Evolutionary conservation across 208 protist genomes (phyloP).

Genomic region (Leishmania arabica): DNA sequence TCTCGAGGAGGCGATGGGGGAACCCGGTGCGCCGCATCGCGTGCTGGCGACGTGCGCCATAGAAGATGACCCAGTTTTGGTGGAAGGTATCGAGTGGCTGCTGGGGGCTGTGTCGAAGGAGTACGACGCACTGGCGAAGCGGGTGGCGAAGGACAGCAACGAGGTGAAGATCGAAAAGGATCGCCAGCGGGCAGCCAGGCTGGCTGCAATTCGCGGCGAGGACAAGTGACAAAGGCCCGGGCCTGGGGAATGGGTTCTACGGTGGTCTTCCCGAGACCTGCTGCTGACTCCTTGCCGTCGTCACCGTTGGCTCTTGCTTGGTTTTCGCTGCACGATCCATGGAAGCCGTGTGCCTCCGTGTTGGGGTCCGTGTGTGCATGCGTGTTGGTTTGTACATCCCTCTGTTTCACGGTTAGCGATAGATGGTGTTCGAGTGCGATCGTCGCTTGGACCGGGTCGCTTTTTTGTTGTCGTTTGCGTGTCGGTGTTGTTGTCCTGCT

Average conservation of each 20-base stretch:
- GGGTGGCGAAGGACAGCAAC: slow-evolving; percentile 65
- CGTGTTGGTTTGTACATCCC: not conserved
- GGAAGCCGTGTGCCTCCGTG: not conserved
- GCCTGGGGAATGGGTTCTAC: not conserved
- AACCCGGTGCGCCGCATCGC: slow-evolving; percentile 42
- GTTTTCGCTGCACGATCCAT: not conserved
- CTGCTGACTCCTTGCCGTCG: not conserved
- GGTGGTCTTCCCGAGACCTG: not conserved
- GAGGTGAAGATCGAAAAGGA: slow-evolving; percentile 75
- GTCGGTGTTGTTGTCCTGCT: not conserved
- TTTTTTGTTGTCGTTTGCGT: not conserved
- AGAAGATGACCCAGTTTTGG: slow-evolving; percentile 72
- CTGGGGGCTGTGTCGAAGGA: slow-evolving; percentile 58
- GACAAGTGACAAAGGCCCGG: not conserved
- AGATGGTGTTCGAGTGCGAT: not conserved
- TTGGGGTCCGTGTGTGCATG: not conserved
- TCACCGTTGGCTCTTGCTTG: not conserved
- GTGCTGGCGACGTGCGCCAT: slow-evolving; percentile 80
- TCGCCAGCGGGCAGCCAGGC: slow-evolving; percentile 58
- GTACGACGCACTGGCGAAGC: slow-evolving; percentile 59
- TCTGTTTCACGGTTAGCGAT: not conserved
- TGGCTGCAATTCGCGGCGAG: slow-evolving; percentile 53
- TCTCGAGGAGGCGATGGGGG: slow-evolving; percentile 52
- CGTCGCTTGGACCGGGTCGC: not conserved
- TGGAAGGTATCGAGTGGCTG: slow-evolving; percentile 88